These are phyloP conservation scores for Astrephomene gubernaculifera DNA, from an alignment of 139 green algal genomes.

Conservation along the genomic window DNA sequence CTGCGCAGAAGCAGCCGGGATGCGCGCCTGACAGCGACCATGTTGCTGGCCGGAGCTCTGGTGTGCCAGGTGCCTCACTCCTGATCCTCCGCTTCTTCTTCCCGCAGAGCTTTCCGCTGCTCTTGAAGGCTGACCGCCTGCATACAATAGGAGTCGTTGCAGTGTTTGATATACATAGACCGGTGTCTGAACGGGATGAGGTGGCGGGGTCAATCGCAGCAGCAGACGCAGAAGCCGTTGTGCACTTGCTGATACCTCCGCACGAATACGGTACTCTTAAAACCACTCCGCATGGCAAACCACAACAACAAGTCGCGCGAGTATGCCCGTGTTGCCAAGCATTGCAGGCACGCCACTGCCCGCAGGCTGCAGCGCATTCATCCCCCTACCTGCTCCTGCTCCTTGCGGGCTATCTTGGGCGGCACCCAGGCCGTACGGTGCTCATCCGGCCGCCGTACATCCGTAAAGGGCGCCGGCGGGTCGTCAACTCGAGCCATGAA, in stretches of 20 bases:
- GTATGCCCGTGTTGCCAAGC: background rate
- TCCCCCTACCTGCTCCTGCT: slow-evolving; percentile 30
- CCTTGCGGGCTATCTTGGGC: slow-evolving; percentile 38
- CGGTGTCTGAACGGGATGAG: background rate
- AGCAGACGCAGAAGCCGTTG: too few species aligned
- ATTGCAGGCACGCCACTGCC: background rate
- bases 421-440: background rate
- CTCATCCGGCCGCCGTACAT: slow-evolving; percentile 16
- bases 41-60: too few species aligned
- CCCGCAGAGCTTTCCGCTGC: slow-evolving; percentile 2
- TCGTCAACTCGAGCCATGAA: slow-evolving; percentile 29
- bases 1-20: too few species aligned
- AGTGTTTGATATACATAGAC: background rate
- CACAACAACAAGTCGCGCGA: background rate
- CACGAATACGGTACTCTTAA: too few species aligned
- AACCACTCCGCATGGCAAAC: too few species aligned
- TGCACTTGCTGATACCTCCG: too few species aligned
- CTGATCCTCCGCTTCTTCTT: background rate
- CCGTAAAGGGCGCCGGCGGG: slow-evolving; percentile 14
- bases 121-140: slow-evolving; percentile 3
- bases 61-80: too few species aligned
- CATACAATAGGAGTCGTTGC: background rate
- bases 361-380: background rate
- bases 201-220: too few species aligned
- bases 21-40: too few species aligned